A percentile compares a stretch with the other conserved stretches of the same genome.
Evolutionary conservation across 805 yeast genomes (phyloP).

Genomic region (Yarrowia deformans): DNA sequence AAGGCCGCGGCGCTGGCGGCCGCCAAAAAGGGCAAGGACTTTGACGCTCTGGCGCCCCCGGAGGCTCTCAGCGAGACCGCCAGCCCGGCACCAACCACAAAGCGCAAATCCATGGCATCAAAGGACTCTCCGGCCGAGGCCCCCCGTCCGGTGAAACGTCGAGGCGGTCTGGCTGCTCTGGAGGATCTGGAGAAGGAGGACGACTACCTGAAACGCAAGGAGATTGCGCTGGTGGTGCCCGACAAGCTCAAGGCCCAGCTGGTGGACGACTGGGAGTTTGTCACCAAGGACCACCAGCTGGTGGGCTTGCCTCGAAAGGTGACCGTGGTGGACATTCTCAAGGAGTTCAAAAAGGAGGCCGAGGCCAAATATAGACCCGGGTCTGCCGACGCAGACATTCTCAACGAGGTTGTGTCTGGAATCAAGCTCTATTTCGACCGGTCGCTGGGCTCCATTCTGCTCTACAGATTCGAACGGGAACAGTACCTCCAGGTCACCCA

Average conservation of each 20-base stretch:
- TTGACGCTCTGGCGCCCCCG: constrained; percentile 41
- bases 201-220: constrained; percentile 53
- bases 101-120: constrained; percentile 43
- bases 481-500: constrained; percentile 66
- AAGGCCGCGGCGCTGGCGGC: constrained; percentile 57
- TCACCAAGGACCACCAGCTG: constrained; percentile 80
- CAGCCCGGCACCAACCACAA: constrained; percentile 27
- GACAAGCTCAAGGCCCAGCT: constrained; percentile 70
- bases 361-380: constrained; percentile 46
- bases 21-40: constrained; percentile 35
- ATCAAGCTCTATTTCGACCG: constrained; percentile 75
- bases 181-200: constrained; percentile 51
- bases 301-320: constrained; percentile 67
- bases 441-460: constrained; percentile 68
- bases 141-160: constrained; percentile 41
- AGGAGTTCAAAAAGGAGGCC: constrained; percentile 55
- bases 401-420: constrained; percentile 75
- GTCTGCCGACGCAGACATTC: constrained; percentile 57
- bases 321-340: constrained; percentile 62
- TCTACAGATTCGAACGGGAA: constrained; percentile 78
- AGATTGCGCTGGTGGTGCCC: constrained; percentile 67
- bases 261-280: constrained; percentile 92
- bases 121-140: constrained; percentile 31
- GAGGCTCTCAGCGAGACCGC: constrained; percentile 39
- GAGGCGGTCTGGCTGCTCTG: constrained; percentile 46